phyloP scores from a whole-genome alignment of 1,284 basidiomycete genomes.

The Melampsora allii-populina region DNA sequence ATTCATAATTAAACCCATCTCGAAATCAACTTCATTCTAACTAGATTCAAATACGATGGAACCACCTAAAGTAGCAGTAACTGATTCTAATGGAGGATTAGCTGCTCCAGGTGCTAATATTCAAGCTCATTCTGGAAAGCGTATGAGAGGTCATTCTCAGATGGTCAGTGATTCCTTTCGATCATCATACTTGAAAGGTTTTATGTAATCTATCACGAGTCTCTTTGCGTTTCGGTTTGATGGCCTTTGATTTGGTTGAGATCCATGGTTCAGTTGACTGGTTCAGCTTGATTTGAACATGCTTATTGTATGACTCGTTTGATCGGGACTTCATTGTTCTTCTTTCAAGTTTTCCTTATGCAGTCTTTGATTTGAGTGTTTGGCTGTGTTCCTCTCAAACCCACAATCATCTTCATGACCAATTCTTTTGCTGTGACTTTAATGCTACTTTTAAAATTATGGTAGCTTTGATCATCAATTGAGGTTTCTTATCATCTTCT shows the following conservation, averaged over 20 bases:
- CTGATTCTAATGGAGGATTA: slow-evolving; percentile 29
- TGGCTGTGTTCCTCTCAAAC: not conserved
- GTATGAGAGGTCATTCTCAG: slow-evolving; percentile 43
- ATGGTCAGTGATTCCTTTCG: slow-evolving; percentile 15
- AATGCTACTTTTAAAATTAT: too few relatives aligned
- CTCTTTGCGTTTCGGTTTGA: not conserved
- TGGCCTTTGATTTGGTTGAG: not conserved
- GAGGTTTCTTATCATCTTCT: not conserved
- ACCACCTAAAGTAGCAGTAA: slow-evolving; percentile 8
- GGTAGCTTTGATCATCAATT: too few relatives aligned
- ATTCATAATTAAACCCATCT: not conserved
- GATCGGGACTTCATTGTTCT: not conserved
- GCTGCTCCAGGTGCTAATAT: slow-evolving; percentile 37
- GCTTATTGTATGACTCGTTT: not conserved
- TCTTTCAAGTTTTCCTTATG: too few relatives aligned
- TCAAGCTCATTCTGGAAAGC: slow-evolving; percentile 40
- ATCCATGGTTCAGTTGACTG: not conserved
- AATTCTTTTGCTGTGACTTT: not conserved
- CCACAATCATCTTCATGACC: not conserved
- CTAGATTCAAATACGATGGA: not conserved
- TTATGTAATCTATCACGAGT: not conserved
- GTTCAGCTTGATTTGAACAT: not conserved
- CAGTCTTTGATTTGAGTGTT: too few relatives aligned
- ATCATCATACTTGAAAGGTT: not conserved
- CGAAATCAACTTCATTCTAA: not conserved